Evolutionary conservation across 2,329 filamentous ascomycete species (phyloP), one percentile per base, ranked within the genome.

Genomic region (Trichophyton mentagrophytes): DNA sequence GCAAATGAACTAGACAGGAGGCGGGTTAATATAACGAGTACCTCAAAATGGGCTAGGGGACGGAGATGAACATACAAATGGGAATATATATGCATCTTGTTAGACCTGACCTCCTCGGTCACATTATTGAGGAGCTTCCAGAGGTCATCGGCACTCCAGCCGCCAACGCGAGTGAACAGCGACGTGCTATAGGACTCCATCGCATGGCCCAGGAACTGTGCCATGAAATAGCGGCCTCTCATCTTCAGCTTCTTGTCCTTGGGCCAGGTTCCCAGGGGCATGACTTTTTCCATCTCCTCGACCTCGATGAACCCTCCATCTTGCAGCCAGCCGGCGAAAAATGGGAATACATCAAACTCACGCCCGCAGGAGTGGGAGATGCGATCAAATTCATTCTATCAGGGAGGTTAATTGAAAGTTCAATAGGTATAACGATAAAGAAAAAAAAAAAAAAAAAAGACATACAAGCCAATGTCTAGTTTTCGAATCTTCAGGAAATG

Each of bases 41-140:
- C n/a, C 15, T 25, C 25, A 56, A 17, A 13, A 36, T 9, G 11
- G 17, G 2, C 30, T 46, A 8, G 15, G 1, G 25, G 11, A 40
- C 8, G n/a, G 49, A 51, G 17, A 9, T 44, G 27, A 27, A 66
- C 67, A 47, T 57, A 69, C 68, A 67, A 66, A 33, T 67, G 62
- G 30, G 67, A 65, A 60, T 70, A 70, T 5, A 68, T 56, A 59
- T 70, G 69, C 61, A 68, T 66, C 60, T 67, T 68, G 46, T 70
- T 70, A n/a, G 62, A 61, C 40, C 65, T 64, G 2, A 70, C 57
- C 57, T 70, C 69, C 6, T 65, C 46, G 8, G 65, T 64, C 15
- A 68, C 61, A 11, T 63, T 65, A 22, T 63, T 65, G 47, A 69
- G 51, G 3, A 70, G 46, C 9, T 64, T 61, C 55, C 67, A 65